These are phyloP conservation scores for Trametes sanguinea DNA, from an alignment of 768 basidiomycete species.

Conservation along the genomic window DNA sequence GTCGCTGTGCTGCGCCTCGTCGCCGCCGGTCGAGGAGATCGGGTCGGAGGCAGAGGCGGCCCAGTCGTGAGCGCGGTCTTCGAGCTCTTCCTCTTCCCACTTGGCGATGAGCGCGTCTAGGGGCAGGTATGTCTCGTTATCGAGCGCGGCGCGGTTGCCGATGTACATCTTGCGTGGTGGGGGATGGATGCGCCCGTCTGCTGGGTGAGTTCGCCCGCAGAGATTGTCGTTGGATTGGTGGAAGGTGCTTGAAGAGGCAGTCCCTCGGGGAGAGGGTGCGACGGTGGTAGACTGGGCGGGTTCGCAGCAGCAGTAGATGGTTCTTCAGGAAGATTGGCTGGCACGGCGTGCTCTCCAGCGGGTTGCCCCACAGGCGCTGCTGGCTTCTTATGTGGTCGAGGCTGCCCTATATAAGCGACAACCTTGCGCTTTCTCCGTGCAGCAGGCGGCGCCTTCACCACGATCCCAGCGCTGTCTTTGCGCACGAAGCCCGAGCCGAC, in stretches of 20 bases:
- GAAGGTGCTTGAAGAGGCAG: not conserved
- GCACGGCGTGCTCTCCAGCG: not conserved
- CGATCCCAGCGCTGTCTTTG: slow-evolving; percentile 6
- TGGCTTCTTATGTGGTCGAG: not conserved
- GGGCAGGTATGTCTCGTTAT: slow-evolving; percentile 2
- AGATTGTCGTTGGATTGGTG: too few species aligned
- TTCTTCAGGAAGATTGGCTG: not conserved
- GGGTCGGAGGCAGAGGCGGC: slow-evolving; percentile 7
- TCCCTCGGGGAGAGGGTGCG: not conserved
- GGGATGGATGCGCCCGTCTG: not conserved
- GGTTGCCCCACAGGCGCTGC: not conserved
- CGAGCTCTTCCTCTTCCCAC: not conserved
- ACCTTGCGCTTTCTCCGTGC: not conserved
- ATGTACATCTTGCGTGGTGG: slow-evolving; percentile 9
- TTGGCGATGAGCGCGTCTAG: slow-evolving; percentile 2
- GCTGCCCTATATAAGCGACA: slow-evolving; percentile 14
- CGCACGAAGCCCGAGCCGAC: slow-evolving; percentile 18
- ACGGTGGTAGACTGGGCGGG: not conserved
- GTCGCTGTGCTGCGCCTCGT: not conserved
- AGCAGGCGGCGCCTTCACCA: not conserved
- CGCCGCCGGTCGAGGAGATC: not conserved
- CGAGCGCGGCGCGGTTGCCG: slow-evolving; percentile 10
- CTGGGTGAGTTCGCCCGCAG: not conserved
- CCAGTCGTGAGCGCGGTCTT: not conserved
- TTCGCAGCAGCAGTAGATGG: not conserved